Evolutionary conservation across 202 grass and related monocot species (phyloP), one percentile per base, ranked within the genome.

Genomic region (Digitaria exilis): DNA sequence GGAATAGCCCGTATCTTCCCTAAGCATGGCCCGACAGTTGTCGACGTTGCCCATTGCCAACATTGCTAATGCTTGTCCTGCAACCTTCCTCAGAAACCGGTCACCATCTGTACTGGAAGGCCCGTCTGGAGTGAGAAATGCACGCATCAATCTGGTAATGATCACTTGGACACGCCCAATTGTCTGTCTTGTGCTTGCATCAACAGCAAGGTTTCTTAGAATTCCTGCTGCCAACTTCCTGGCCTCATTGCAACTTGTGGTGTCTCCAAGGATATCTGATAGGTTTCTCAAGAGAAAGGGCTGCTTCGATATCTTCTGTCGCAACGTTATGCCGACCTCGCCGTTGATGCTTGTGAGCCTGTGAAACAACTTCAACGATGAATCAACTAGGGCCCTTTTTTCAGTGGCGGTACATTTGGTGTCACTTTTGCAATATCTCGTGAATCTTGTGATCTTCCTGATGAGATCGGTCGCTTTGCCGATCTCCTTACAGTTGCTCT

Each of bases 291-390:
- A 2, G 15, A 71, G 46, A 29, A 72, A 72, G 9, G 69, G 26
- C 0, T 73, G 9, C 16, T 34, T 3, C 0, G 28, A 31, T 74
- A 74, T n/a, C 49, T 35, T 24, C 4, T 0, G 32, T 9, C 71
- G 29, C 48, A 74, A 10, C 24, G 29, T 74, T 13, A 74, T 15
- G 9, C 71, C 71, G 18, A 73, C 18, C 25, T 30, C 25, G 0
- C 68, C 68, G 4, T 28, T 6, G 1, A 55, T 51, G 45, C 45
- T 31, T 51, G 69, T 72, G 16, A 28, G 57, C 11, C 19, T 76
- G 6, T 19, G 19, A 7, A 84, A 37, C 25, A 84, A 9, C 61
- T 76, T 44, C 35, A 84, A 16, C 8, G 81, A 84, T 43, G 71
- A 84, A 0, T 4, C 1, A 5, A 24, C 4, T 4, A 84, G 12